phyloP scores from a whole-genome alignment of 2,329 filamentous ascomycete genomes.

The Colletotrichum orchidophilum region DNA sequence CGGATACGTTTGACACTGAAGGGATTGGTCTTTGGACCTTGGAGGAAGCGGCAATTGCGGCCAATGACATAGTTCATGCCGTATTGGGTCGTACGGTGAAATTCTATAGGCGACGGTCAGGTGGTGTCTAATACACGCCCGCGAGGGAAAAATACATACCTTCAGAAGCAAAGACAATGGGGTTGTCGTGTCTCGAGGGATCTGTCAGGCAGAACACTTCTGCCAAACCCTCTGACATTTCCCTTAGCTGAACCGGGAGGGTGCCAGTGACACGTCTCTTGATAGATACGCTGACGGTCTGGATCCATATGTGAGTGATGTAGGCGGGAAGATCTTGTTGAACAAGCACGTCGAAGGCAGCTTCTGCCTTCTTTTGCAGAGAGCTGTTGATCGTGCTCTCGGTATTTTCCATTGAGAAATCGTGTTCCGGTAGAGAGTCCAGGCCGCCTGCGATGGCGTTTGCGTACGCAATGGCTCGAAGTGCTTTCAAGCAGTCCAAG shows the following conservation, averaged over 20 bases:
- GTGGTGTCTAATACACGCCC: not conserved
- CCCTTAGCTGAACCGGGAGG: constrained; percentile 68
- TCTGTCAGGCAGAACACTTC: constrained; percentile 83
- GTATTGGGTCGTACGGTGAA: constrained; percentile 79
- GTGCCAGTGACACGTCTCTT: constrained; percentile 74
- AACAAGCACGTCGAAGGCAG: constrained; percentile 71
- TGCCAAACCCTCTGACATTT: constrained; percentile 78
- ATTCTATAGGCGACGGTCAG: constrained; percentile 58
- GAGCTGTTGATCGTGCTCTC: constrained; percentile 64
- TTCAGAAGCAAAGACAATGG: constrained; percentile 81
- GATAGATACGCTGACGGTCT: constrained; percentile 76
- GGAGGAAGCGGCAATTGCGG: constrained; percentile 81
- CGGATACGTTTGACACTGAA: constrained; percentile 70
- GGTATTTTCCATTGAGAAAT: constrained; percentile 62
- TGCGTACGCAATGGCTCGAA: constrained; percentile 75
- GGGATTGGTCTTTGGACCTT: constrained; percentile 76
- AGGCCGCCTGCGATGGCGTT: constrained; percentile 74
- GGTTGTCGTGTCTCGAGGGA: constrained; percentile 77
- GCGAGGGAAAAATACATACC: constrained; percentile 52
- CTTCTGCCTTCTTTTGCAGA: constrained; percentile 70
- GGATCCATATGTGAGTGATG: constrained; percentile 74
- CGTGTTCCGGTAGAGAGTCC: constrained; percentile 62
- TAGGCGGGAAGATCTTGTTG: constrained; percentile 77
- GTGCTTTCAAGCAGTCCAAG: constrained; percentile 74
- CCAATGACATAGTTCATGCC: constrained; percentile 78